Evolutionary conservation across 2,329 filamentous ascomycete species (phyloP).

Genomic region (Ophiocordyceps australis): DNA sequence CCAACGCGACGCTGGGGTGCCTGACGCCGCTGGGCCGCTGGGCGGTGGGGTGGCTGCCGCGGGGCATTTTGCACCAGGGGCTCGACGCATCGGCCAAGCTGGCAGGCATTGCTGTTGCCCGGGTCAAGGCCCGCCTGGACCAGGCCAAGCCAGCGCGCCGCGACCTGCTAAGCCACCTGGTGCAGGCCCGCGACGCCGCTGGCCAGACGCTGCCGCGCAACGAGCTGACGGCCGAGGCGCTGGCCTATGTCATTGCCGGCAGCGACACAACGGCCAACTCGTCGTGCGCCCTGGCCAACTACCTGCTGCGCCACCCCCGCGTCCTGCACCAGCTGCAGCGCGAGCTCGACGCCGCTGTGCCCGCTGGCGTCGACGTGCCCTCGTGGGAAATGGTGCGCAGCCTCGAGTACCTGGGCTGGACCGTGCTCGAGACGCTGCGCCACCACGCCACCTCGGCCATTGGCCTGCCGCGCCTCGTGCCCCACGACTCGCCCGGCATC

Average conservation of each 20-base stretch:
- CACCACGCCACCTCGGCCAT: slow-evolving; percentile 77
- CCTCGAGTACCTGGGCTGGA: slow-evolving; percentile 55
- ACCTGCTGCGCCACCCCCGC: slow-evolving; percentile 49
- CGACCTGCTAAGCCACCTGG: slow-evolving; percentile 66
- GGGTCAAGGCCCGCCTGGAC: slow-evolving; percentile 57
- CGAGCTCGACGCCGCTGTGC: slow-evolving; percentile 59
- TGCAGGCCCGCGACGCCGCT: slow-evolving; percentile 70
- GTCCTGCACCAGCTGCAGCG: slow-evolving; percentile 54
- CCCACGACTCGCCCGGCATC: slow-evolving; percentile 41
- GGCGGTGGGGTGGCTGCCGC: slow-evolving; percentile 62
- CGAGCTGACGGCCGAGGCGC: slow-evolving; percentile 73
- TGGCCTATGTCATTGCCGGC: slow-evolving; percentile 75
- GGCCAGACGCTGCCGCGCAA: slow-evolving; percentile 58
- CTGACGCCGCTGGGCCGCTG: slow-evolving; percentile 60
- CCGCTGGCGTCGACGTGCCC: slow-evolving; percentile 42
- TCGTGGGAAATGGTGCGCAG: slow-evolving; percentile 55
- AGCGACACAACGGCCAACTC: slow-evolving; percentile 66
- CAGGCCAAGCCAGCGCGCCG: slow-evolving; percentile 48
- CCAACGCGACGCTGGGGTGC: slow-evolving; percentile 63
- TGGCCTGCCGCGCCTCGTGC: slow-evolving; percentile 62
- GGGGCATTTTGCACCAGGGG: slow-evolving; percentile 64
- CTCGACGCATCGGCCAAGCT: slow-evolving; percentile 60
- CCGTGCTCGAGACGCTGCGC: slow-evolving; percentile 72
- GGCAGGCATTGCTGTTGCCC: slow-evolving; percentile 72
- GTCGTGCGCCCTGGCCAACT: slow-evolving; percentile 68